These are phyloP conservation scores for Lunasporangiospora selenospora DNA, from an alignment of 192 early-diverging fungal genomes.

Conservation along the genomic window DNA sequence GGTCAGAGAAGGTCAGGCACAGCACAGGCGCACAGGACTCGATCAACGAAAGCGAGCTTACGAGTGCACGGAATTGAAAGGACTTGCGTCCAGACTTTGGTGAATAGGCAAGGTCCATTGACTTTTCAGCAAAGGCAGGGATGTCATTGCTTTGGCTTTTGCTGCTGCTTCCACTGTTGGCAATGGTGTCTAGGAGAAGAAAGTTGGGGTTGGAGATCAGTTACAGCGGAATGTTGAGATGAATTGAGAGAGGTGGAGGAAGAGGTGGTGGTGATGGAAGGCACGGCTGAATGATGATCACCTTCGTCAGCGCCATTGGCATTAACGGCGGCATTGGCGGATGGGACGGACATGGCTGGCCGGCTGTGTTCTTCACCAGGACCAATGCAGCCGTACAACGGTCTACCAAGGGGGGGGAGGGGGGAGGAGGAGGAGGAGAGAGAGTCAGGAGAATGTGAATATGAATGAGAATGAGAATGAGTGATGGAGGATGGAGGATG, in stretches of 20 bases:
- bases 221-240: not conserved
- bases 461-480: not conserved
- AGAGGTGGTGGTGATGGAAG: no score
- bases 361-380: no score
- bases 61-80: slow-evolving; percentile 49
- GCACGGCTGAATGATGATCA: no score
- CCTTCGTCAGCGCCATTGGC: no score
- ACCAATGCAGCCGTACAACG: no score
- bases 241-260: not conserved
- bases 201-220: not conserved
- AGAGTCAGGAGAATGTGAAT: not conserved
- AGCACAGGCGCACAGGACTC: no score
- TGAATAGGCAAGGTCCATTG: slow-evolving; percentile 12
- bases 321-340: no score
- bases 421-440: not conserved
- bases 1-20: no score
- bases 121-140: slow-evolving; percentile 1
- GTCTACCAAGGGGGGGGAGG: no score
- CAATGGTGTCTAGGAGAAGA: slow-evolving; percentile 1
- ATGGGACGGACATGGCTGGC: no score
- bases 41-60: no score
- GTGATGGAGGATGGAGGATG: not conserved
- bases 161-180: slow-evolving; percentile 12
- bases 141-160: not conserved
- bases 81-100: slow-evolving; percentile 45